Conservation (phyloP, 2,329 filamentous ascomycete genomes). For the Nemania diffusa region DNA sequence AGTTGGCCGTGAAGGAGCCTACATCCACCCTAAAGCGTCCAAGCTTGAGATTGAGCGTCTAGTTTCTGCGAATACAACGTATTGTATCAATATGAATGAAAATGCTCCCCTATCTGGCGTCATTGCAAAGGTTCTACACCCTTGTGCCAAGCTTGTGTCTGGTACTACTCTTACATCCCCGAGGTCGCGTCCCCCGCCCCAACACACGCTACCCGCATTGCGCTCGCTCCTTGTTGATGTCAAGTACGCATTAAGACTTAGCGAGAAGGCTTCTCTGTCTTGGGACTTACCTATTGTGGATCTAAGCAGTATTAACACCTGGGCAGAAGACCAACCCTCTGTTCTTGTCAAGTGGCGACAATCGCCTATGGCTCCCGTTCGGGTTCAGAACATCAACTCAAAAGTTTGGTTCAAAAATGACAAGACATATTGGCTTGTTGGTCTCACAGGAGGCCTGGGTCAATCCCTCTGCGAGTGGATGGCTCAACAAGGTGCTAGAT, state of each 20-base stretch:
- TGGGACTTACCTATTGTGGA: neutral
- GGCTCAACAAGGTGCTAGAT: constrained; percentile 26
- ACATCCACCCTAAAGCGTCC: constrained; percentile 25
- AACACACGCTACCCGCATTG: neutral
- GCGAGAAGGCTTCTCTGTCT: neutral
- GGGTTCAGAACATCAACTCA: constrained; percentile 2
- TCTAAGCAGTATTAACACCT: neutral
- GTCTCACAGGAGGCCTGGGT: constrained; percentile 31
- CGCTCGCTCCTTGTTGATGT: constrained; percentile 6
- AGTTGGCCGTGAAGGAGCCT: constrained; percentile 14
- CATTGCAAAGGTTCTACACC: neutral
- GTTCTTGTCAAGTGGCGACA: neutral
- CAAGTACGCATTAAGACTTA: constrained; percentile 5
- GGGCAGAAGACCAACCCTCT: neutral
- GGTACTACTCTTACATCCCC: neutral
- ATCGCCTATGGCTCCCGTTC: neutral
- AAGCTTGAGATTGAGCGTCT: constrained; percentile 12
- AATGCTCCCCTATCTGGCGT: neutral
- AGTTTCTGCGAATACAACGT: neutral
- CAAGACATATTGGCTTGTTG: constrained; percentile 33
- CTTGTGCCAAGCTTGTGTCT: constrained; percentile 1
- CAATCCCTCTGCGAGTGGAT: constrained; percentile 34
- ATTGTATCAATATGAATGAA: neutral
- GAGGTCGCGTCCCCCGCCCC: neutral
- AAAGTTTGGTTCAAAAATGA: neutral